phyloP scores from a whole-genome alignment of 441 rosid genomes.

The Adansonia madagascariensis region DNA sequence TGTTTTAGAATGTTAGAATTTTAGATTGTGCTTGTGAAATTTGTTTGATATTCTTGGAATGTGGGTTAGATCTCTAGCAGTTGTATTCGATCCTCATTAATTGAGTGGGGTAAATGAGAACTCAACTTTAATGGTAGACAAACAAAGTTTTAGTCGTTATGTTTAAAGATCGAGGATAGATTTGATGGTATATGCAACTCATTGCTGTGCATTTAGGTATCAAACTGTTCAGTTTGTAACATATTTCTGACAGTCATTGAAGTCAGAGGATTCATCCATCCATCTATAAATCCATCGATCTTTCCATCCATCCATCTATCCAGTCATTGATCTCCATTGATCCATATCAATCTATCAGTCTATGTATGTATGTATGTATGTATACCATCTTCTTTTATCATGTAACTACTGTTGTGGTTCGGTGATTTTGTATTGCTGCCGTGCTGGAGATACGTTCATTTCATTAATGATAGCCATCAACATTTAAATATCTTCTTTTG shows the following conservation, averaged over 20 bases:
- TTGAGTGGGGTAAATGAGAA: not conserved
- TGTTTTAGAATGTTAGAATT: not conserved
- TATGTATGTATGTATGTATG: too few relatives aligned
- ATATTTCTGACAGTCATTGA: not conserved
- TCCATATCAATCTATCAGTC: too few relatives aligned
- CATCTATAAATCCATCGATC: too few relatives aligned
- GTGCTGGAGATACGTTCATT: not conserved
- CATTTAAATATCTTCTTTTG: not conserved
- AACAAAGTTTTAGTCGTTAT: not conserved
- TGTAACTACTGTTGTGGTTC: not conserved
- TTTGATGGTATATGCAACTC: conserved; percentile 7
- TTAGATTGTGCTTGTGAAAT: not conserved
- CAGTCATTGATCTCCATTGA: too few relatives aligned
- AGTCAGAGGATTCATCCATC: not conserved
- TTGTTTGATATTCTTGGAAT: not conserved
- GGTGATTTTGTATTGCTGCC: not conserved
- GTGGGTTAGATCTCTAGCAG: conserved; percentile 6
- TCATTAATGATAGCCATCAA: not conserved
- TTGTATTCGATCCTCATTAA: not conserved
- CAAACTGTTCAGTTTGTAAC: not conserved
- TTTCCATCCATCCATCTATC: too few relatives aligned
- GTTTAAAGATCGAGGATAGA: not conserved
- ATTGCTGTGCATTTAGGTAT: conserved; percentile 14
- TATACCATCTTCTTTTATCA: not conserved
- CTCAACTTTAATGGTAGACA: not conserved